Evolutionary conservation across 352 stramenopile genomes (phyloP).

Genomic region (Peronospora destructor): DNA sequence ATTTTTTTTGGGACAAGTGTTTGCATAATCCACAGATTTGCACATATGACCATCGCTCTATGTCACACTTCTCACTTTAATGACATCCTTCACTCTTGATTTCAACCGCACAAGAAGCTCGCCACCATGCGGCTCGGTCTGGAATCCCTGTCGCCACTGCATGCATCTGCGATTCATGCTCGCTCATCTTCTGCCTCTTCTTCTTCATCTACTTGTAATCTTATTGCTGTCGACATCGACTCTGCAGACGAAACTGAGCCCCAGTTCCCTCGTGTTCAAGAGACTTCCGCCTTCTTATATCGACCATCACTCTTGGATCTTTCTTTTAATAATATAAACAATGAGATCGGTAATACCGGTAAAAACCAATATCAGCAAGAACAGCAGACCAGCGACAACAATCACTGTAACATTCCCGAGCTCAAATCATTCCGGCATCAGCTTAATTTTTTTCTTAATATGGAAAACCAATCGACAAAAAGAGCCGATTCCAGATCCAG

Average conservation of each 20-base stretch:
- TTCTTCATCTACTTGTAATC: conserved; percentile 13
- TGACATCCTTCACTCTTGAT: conserved; percentile 7
- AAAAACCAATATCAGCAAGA: not conserved
- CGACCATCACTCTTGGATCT: conserved; percentile 21
- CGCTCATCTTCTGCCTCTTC: not conserved
- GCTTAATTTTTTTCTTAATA: conserved; percentile 34
- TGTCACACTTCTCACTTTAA: conserved; percentile 1
- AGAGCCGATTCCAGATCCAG: too few species aligned
- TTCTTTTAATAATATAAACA: not conserved
- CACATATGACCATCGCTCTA: not conserved
- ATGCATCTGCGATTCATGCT: not conserved
- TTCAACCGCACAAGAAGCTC: too few species aligned
- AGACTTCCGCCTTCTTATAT: conserved; percentile 1
- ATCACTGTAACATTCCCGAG: too few species aligned
- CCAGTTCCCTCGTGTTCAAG: not conserved
- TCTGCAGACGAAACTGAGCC: conserved; percentile 16
- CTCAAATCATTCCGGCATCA: not conserved
- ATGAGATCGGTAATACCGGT: not conserved
- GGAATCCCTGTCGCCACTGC: conserved; percentile 6
- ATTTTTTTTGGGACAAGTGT: too few species aligned
- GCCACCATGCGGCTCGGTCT: conserved; percentile 25
- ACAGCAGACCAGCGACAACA: not conserved
- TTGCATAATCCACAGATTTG: too few species aligned
- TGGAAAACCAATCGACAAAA: not conserved
- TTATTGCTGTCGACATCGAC: conserved; percentile 29